Conservation (phyloP, 768 basidiomycete genomes). For the Suillus discolor region DNA sequence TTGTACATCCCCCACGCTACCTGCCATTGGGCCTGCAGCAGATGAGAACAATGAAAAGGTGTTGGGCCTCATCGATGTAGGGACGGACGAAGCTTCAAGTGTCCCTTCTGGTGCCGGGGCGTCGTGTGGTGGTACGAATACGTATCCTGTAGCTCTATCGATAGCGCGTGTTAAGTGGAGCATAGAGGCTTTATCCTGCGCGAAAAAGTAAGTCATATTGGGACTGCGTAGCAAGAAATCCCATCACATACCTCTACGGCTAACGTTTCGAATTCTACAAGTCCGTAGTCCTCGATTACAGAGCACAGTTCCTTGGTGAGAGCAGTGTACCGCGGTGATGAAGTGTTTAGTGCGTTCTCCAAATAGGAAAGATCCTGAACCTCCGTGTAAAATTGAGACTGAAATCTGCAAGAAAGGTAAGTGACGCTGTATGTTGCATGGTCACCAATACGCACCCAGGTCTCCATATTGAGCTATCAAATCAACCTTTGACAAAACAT, state of each 20-base stretch:
- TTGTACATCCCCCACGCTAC: constrained; percentile 76
- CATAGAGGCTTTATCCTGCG: constrained; percentile 94
- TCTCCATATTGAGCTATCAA: constrained; percentile 89
- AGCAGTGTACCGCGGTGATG: constrained; percentile 69
- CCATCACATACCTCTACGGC: constrained; percentile 79
- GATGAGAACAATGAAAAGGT: constrained; percentile 66
- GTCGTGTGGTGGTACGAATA: constrained; percentile 68
- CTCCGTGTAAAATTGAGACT: constrained; percentile 97
- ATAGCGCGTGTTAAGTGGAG: constrained; percentile 79
- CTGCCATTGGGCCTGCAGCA: constrained; percentile 56
- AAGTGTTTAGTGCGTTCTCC: constrained; percentile 68
- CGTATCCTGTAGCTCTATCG: constrained; percentile 91
- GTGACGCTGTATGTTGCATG: background rate
- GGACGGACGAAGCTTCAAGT: constrained; percentile 30
- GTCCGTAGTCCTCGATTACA: constrained; percentile 88
- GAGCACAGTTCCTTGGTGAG: constrained; percentile 91
- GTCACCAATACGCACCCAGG: constrained; percentile 60
- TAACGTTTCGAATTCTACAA: constrained; percentile 95
- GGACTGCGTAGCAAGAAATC: background rate
- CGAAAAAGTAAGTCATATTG: background rate
- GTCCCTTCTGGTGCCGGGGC: constrained; percentile 36
- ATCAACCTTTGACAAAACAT: constrained; percentile 96
- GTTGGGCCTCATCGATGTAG: constrained; percentile 58
- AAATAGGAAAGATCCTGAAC: constrained; percentile 94
- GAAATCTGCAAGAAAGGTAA: constrained; percentile 62